Evolutionary conservation across 345 rosid species (phyloP).

Genomic region (Brassica nigra): DNA sequence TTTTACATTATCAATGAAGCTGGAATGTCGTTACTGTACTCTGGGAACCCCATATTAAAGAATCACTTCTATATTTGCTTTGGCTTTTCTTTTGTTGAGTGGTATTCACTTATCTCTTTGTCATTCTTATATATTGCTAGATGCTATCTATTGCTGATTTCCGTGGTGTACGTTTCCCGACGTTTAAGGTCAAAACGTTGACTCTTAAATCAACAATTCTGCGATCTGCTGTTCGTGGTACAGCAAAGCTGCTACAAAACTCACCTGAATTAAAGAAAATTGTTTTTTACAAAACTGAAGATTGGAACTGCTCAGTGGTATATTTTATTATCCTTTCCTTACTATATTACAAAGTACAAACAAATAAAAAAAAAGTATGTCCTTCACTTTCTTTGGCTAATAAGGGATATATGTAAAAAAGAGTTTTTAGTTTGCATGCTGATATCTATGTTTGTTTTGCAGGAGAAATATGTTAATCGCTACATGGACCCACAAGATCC

Average conservation of each 20-base stretch:
- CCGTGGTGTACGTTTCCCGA: conserved; percentile 13
- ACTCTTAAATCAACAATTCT: not conserved
- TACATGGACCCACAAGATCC: not conserved
- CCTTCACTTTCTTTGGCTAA: not conserved
- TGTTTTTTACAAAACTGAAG: not conserved
- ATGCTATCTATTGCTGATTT: conserved; percentile 16
- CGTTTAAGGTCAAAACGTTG: conserved; percentile 15
- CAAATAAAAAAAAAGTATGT: not conserved
- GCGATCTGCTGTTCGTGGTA: conserved; percentile 25
- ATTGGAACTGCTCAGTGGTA: not conserved
- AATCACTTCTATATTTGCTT: not conserved
- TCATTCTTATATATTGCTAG: not conserved
- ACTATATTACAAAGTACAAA: not conserved
- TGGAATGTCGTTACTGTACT: too few relatives aligned
- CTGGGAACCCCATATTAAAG: too few relatives aligned
- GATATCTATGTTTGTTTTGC: not conserved
- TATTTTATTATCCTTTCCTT: not conserved
- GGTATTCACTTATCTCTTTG: not conserved
- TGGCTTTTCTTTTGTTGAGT: not conserved
- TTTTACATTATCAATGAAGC: too few relatives aligned
- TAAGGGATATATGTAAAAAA: too few relatives aligned
- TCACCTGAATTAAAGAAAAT: conserved; percentile 35
- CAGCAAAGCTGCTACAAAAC: conserved; percentile 23
- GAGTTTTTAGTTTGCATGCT: not conserved
- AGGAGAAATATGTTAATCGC: not conserved